Conservation (phyloP, 1,284 basidiomycete genomes). For the Sanguinoderma infundibulare region DNA sequence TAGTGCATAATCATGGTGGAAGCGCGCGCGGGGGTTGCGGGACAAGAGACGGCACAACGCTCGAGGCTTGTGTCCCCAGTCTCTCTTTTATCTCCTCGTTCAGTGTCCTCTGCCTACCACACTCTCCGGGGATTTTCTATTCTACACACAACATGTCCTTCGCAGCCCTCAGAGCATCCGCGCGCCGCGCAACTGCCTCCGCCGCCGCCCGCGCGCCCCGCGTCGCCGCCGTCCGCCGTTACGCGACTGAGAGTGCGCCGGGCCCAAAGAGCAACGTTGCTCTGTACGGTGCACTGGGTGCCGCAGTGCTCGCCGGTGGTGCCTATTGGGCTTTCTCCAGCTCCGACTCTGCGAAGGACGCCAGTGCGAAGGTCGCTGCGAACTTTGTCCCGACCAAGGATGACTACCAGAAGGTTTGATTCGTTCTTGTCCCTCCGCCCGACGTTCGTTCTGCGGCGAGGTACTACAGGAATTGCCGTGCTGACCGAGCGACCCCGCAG, state of each 20-base stretch:
- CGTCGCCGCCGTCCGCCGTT: slow-evolving; percentile 51
- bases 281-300: slow-evolving; percentile 62
- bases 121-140: slow-evolving; percentile 13
- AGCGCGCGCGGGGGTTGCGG: slow-evolving; percentile 19
- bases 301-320: slow-evolving; percentile 48
- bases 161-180: slow-evolving; percentile 49
- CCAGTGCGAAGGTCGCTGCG: slow-evolving; percentile 59
- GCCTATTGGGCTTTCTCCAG: slow-evolving; percentile 59
- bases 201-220: slow-evolving; percentile 38
- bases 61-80: neutral
- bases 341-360: slow-evolving; percentile 52
- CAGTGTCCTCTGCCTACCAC: neutral
- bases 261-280: slow-evolving; percentile 53
- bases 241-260: slow-evolving; percentile 54
- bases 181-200: slow-evolving; percentile 46
- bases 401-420: slow-evolving; percentile 85
- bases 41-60: slow-evolving; percentile 2
- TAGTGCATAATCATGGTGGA: slow-evolving; percentile 6
- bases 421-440: neutral
- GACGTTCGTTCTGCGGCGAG: neutral
- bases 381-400: slow-evolving; percentile 74
- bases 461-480: neutral
- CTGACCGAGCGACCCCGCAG: slow-evolving; percentile 38
- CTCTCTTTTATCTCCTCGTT: slow-evolving; percentile 1
- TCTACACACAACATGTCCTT: slow-evolving; percentile 48